Percentiles rank a stretch among this genome's conserved stretches.
These are phyloP conservation scores for Luffa aegyptiaca DNA, from an alignment of 306 rosid genomes.

Conservation along the genomic window DNA sequence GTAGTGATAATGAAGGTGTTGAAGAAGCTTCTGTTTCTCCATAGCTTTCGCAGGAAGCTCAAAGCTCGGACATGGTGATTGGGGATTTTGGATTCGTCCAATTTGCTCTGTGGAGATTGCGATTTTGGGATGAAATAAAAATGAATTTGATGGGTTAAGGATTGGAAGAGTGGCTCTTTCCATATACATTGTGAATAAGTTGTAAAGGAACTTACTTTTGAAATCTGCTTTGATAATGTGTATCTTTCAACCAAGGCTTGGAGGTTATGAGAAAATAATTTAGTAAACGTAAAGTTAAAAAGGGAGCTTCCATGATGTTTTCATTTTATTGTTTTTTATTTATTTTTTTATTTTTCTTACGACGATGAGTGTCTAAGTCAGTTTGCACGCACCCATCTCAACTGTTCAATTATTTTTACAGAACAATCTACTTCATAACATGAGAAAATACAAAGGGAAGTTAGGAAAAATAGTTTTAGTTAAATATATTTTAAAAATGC, in stretches of 20 bases:
- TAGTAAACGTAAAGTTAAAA: too few species aligned
- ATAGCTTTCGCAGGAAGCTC: conserved; percentile 21
- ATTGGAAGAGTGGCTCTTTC: not conserved
- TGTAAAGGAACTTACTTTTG: not conserved
- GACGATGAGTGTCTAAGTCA: too few species aligned
- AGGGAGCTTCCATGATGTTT: too few species aligned
- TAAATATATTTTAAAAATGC: too few species aligned
- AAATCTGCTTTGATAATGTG: not conserved
- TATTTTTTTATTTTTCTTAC: too few species aligned
- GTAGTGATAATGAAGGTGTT: conserved; percentile 33
- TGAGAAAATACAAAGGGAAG: too few species aligned
- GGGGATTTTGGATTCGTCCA: not conserved
- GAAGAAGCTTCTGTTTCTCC: conserved; percentile 35
- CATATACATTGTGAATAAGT: not conserved
- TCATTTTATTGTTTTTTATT: too few species aligned
- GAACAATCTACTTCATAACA: too few species aligned
- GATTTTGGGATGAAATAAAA: not conserved
- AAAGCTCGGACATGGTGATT: conserved; percentile 14
- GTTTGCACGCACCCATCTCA: too few species aligned
- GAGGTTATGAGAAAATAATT: not conserved
- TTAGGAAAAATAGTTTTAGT: too few species aligned
- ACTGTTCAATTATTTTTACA: too few species aligned
- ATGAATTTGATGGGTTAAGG: not conserved
- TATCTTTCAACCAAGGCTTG: not conserved
- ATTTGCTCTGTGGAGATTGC: not conserved